Percentiles rank a stretch among this genome's conserved stretches.
phyloP scores from a whole-genome alignment of 305 asterid genomes.

The Fraxinus albicans region DNA sequence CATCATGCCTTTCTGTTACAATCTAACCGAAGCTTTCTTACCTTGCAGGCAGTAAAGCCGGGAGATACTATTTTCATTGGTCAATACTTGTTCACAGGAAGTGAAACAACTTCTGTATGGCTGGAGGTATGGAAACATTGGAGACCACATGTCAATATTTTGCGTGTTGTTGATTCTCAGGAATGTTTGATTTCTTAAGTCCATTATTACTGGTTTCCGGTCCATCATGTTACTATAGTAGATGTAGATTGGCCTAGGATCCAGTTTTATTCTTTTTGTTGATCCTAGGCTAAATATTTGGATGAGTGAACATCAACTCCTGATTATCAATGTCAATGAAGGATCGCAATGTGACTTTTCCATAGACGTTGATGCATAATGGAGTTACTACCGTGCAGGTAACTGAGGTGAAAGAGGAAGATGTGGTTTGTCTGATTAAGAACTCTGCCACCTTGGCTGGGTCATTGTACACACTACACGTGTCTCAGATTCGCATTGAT shows the following conservation, averaged over 20 bases:
- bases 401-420: slow-evolving; percentile 68
- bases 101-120: slow-evolving; percentile 86
- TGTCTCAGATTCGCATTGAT: slow-evolving; percentile 65
- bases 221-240: background rate
- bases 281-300: background rate
- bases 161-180: background rate
- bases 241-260: background rate
- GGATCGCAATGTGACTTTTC: slow-evolving; percentile 2
- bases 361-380: background rate
- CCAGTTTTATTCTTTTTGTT: background rate
- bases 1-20: background rate
- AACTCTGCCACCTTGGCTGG: slow-evolving; percentile 79
- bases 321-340: background rate
- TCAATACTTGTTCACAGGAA: slow-evolving; percentile 85
- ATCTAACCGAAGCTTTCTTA: slow-evolving; percentile 12
- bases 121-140: slow-evolving; percentile 54
- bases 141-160: background rate
- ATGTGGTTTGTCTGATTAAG: slow-evolving; percentile 77
- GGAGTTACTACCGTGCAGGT: slow-evolving; percentile 48
- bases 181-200: background rate
- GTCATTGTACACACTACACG: slow-evolving; percentile 75
- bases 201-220: slow-evolving; percentile 16
- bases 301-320: slow-evolving; percentile 2
- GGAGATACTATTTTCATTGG: slow-evolving; percentile 88
- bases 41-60: slow-evolving; percentile 62